Evolutionary conservation across 2,329 filamentous ascomycete species (phyloP).

Genomic region (Fusarium foetens): DNA sequence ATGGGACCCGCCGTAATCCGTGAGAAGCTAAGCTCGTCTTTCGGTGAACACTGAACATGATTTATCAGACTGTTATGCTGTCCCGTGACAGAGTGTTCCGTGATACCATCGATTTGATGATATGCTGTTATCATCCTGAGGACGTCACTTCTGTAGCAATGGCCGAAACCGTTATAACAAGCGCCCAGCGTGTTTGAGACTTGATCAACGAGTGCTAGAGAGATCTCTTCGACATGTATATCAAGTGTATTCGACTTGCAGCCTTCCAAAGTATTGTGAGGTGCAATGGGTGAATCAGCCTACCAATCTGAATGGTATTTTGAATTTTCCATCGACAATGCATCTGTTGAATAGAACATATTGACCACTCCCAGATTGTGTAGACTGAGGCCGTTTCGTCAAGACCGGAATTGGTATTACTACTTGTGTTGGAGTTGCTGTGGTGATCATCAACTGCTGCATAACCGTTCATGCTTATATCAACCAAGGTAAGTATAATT

Average conservation of each 20-base stretch:
- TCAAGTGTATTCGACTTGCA: not conserved
- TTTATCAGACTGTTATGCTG: not conserved
- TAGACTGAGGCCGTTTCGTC: not conserved
- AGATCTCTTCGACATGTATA: not conserved
- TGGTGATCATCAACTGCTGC: not conserved
- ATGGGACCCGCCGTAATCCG: no score
- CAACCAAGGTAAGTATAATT: not conserved
- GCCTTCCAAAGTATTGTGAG: no score
- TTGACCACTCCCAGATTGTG: not conserved
- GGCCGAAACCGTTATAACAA: not conserved
- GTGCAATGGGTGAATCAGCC: not conserved
- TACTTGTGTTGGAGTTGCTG: not conserved
- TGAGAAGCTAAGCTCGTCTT: no score
- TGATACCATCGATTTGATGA: not conserved
- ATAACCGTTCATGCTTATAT: not conserved
- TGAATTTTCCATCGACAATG: conserved; percentile 8
- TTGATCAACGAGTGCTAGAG: not conserved
- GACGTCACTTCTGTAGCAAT: not conserved
- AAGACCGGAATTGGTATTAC: not conserved
- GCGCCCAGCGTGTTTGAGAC: not conserved
- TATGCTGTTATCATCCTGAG: not conserved
- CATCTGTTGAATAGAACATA: not conserved
- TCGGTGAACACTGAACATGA: no score
- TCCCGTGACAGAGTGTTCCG: not conserved
- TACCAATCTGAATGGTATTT: not conserved